Conservation (phyloP, 805 yeast species). For the Hanseniaspora jakobsenii region DNA sequence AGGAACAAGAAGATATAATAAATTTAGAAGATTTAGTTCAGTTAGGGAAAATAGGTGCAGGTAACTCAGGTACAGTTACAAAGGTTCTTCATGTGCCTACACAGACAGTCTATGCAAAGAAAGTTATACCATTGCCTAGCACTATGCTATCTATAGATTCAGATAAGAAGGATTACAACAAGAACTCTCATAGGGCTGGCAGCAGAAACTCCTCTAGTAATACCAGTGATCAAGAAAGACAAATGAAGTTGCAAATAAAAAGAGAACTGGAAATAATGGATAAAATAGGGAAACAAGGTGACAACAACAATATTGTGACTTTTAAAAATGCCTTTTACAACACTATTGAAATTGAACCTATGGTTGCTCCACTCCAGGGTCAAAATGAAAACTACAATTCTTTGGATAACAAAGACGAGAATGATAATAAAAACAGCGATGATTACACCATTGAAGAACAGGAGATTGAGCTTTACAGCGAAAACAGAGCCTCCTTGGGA, state of each 20-base stretch:
- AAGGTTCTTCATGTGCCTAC: slow-evolving; percentile 84
- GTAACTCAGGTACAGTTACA: slow-evolving; percentile 86
- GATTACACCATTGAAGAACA: neutral
- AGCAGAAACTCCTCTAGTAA: slow-evolving; percentile 19
- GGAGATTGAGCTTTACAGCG: slow-evolving; percentile 19
- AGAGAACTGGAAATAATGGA: slow-evolving; percentile 84
- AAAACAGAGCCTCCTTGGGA: too few relatives aligned
- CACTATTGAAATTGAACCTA: slow-evolving; percentile 23
- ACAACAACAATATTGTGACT: slow-evolving; percentile 50
- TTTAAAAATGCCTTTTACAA: slow-evolving; percentile 83
- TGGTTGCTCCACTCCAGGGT: slow-evolving; percentile 10
- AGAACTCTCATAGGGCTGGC: slow-evolving; percentile 34
- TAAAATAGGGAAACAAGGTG: slow-evolving; percentile 63
- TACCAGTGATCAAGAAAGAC: slow-evolving; percentile 25
- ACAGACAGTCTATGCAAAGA: slow-evolving; percentile 79
- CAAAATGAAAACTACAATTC: slow-evolving; percentile 1
- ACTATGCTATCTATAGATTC: too few relatives aligned
- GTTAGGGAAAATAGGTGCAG: slow-evolving; percentile 72
- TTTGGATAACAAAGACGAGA: neutral
- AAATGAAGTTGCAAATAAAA: slow-evolving; percentile 69
- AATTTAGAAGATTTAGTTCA: slow-evolving; percentile 53
- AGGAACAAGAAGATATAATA: neutral
- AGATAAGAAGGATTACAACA: too few relatives aligned
- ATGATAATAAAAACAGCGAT: slow-evolving; percentile 4
- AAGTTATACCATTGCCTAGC: slow-evolving; percentile 60